Evolutionary conservation across 108 stramenopile species (phyloP), one percentile per base, ranked within the genome.

Genomic region (Stephanodiscus minutulus): DNA sequence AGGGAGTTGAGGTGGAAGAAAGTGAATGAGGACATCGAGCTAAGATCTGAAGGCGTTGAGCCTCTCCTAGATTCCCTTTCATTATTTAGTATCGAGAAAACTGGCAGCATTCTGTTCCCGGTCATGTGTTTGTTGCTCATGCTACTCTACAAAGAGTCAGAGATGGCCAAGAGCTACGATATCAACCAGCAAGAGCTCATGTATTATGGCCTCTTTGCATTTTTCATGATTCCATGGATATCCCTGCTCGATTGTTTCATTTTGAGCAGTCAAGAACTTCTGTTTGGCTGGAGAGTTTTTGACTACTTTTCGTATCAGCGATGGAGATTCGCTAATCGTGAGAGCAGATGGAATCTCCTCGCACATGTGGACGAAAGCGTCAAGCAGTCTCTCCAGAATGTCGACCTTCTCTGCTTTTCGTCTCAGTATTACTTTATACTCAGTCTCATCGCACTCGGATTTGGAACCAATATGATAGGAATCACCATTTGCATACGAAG

Each of bases 291-390:
- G 92, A 83, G 86, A 61, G 81, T 96, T 18, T 87, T 87, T 77
- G 94, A 96, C 69, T 96, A 96, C 72, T 74, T 96, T 5, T 81
- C 87, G 17, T 96, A 93, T 67, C 92, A 94, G 68, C 66, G 83
- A 28, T 94, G 91, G 77, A 74, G 94, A 20, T 96, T 94, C 70
- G 65, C 64, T 5, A 89, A 88, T 41, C 82, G 95, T 9, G 86
- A 91, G 25, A 57, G 86, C 15, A 74, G 91, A 3, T 96, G 95
- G 93, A 88, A 79, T 65, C 84, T 94, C 36, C 68, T 74, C 25
- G 58, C 77, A 47, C 79, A 81, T 5, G 62, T 89, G 13, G 95
- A 96, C 65, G 89, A 92, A 71, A 87, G 86, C 65, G 84, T 96
- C 57, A 70, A 83, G 2, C 67, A 70, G 52, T 73, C 82, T 27